Evolutionary conservation across 176 grass and related monocot species (phyloP).

Genomic region (Triticum timopheevii): DNA sequence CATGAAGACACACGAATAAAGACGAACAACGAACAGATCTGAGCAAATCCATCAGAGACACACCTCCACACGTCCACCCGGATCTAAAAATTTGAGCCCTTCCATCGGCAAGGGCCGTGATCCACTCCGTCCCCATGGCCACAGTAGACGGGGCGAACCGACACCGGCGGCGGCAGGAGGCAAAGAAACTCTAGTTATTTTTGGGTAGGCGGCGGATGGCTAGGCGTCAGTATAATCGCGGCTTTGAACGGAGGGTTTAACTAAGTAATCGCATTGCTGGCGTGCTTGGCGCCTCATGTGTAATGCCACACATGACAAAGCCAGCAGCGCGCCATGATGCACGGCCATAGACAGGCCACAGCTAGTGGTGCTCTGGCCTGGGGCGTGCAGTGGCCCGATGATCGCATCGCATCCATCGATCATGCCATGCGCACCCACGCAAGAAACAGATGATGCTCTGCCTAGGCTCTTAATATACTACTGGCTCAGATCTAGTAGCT

Average conservation of each 20-base stretch:
- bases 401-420: background rate
- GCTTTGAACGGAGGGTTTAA: constrained; percentile 12
- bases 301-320: background rate
- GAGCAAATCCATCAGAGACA: too few species aligned
- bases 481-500: background rate
- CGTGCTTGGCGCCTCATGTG: constrained; percentile 19
- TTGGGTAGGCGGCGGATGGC: too few species aligned
- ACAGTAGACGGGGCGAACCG: too few species aligned
- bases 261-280: background rate
- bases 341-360: background rate
- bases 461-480: background rate
- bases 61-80: too few species aligned
- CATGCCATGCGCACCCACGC: background rate
- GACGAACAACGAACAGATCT: too few species aligned
- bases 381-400: background rate
- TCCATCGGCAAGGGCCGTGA: too few species aligned
- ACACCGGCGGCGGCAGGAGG: too few species aligned
- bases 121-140: too few species aligned
- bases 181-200: too few species aligned
- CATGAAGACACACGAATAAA: too few species aligned
- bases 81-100: too few species aligned
- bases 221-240: background rate
- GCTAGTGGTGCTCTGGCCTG: constrained; percentile 18
- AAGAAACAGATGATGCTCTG: background rate
- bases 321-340: constrained; percentile 23